Percentiles rank a stretch among this genome's conserved stretches.
Conservation (phyloP, 768 basidiomycete genomes). For the Termitomyces eurrhizus region DNA sequence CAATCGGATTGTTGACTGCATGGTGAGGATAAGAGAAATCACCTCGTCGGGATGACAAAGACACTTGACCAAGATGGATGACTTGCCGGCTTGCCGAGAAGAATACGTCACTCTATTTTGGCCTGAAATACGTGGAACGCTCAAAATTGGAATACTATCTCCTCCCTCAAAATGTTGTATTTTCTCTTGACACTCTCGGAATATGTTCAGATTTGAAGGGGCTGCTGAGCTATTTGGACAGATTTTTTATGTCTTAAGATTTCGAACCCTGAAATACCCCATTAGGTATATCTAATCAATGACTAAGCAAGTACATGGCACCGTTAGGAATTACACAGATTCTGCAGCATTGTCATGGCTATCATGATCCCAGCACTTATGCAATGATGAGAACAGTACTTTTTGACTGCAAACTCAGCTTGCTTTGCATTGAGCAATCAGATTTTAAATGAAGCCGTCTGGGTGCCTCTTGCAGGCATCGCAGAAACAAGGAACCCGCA, state of each 20-base stretch:
- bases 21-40: background rate
- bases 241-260: background rate
- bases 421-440: constrained; percentile 1
- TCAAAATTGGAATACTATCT: background rate
- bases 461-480: too few relatives aligned
- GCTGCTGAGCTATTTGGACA: background rate
- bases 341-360: background rate
- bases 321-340: background rate
- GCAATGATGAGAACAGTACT: background rate
- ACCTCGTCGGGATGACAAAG: background rate
- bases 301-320: too few relatives aligned
- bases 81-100: constrained; percentile 3
- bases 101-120: background rate
- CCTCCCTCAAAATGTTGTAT: background rate
- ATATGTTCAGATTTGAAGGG: background rate
- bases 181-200: background rate
- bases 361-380: constrained; percentile 3
- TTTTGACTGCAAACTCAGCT: constrained; percentile 6
- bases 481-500: too few relatives aligned
- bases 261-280: too few relatives aligned
- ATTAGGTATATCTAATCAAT: too few relatives aligned
- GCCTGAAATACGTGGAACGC: background rate
- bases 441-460: too few relatives aligned
- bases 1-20: constrained; percentile 11
- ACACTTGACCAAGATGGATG: background rate